These are phyloP conservation scores for Cystofilobasidium macerans DNA, from an alignment of 768 basidiomycete genomes.

Conservation along the genomic window DNA sequence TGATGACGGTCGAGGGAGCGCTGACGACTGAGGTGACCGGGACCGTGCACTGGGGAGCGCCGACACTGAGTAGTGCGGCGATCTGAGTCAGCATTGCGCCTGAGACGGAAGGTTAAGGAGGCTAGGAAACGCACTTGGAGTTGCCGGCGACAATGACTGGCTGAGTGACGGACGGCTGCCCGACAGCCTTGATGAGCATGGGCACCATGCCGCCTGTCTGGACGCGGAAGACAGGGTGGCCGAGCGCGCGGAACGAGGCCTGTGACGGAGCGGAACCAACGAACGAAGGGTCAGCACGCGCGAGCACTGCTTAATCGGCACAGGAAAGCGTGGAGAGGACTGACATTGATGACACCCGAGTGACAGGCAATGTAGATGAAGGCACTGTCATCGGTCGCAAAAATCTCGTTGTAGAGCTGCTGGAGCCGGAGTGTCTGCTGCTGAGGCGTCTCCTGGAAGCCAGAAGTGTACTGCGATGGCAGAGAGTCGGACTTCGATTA, in stretches of 20 bases:
- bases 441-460: constrained; percentile 23
- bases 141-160: constrained; percentile 14
- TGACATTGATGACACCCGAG: constrained; percentile 42
- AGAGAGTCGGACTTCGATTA: not conserved
- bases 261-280: not conserved
- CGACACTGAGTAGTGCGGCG: not conserved
- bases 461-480: constrained; percentile 26
- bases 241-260: constrained; percentile 26
- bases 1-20: not conserved
- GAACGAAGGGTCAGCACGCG: not conserved
- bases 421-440: constrained; percentile 29
- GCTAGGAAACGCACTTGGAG: not conserved
- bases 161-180: constrained; percentile 16
- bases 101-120: not conserved
- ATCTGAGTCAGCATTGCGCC: no score
- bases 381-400: constrained; percentile 28
- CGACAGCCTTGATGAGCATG: constrained; percentile 30
- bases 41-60: not conserved
- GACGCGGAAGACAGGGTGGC: constrained; percentile 28
- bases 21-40: not conserved
- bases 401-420: constrained; percentile 29
- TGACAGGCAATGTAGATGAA: constrained; percentile 35
- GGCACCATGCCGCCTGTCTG: constrained; percentile 33
- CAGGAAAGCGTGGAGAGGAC: no score
- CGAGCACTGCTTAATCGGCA: no score